Conservation (phyloP, 371 early-diverging fungal species). For the Basidiobolus heterosporus region DNA sequence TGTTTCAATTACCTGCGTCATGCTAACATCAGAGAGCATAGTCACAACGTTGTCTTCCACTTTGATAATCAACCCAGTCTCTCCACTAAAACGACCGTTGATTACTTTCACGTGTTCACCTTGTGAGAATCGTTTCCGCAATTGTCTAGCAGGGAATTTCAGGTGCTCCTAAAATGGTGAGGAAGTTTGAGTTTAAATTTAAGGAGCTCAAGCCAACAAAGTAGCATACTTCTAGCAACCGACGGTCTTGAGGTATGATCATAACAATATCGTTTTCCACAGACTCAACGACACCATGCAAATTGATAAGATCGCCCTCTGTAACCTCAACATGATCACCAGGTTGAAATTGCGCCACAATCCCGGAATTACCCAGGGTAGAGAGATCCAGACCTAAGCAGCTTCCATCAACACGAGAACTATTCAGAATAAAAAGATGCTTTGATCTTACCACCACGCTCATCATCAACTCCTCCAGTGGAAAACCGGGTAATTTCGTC, state of each 20-base stretch:
- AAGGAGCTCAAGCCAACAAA: slow-evolving; percentile 2
- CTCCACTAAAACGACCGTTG: slow-evolving; percentile 68
- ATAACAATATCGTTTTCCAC: slow-evolving; percentile 45
- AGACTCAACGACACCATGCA: slow-evolving; percentile 58
- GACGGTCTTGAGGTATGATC: slow-evolving; percentile 28
- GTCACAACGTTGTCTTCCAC: slow-evolving; percentile 65
- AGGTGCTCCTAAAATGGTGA: too few relatives aligned
- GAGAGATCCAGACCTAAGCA: slow-evolving; percentile 18
- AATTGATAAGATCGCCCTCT: slow-evolving; percentile 75
- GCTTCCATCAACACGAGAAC: background rate
- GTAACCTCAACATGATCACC: slow-evolving; percentile 85
- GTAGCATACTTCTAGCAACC: slow-evolving; percentile 19
- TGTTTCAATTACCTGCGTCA: slow-evolving; percentile 30
- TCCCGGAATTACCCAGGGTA: slow-evolving; percentile 24
- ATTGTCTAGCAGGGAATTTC: slow-evolving; percentile 22
- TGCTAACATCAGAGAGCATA: slow-evolving; percentile 56
- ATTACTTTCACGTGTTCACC: slow-evolving; percentile 94
- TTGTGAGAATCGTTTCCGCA: slow-evolving; percentile 69
- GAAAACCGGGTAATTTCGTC: slow-evolving; percentile 84
- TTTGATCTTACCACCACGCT: slow-evolving; percentile 21
- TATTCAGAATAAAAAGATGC: background rate
- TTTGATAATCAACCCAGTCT: slow-evolving; percentile 76
- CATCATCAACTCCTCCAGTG: slow-evolving; percentile 34
- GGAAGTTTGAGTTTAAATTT: too few relatives aligned
- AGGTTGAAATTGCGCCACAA: slow-evolving; percentile 27